A percentile compares a stretch with the other conserved stretches of the same genome.
phyloP scores from a whole-genome alignment of 2,329 filamentous ascomycete species.

The Verticillium longisporum region DNA sequence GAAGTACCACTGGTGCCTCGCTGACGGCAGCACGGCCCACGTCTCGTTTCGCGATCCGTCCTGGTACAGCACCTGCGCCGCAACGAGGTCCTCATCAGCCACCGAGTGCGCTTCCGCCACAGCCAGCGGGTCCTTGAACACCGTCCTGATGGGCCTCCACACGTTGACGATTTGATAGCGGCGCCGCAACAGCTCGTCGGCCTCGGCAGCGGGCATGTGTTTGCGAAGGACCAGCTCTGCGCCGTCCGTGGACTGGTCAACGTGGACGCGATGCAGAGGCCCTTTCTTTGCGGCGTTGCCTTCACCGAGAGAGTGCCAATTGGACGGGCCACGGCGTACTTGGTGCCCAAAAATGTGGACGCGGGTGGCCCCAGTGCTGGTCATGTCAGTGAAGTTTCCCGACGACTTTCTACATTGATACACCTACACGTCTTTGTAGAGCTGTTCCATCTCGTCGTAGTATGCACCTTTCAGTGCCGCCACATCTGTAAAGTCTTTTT shows the following conservation, averaged over 20 bases:
- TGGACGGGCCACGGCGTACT: slow-evolving; percentile 19
- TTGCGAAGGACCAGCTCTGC: slow-evolving; percentile 15
- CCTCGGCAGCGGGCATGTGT: not conserved
- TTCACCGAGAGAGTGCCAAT: slow-evolving; percentile 59
- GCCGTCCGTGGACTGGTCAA: slow-evolving; percentile 48
- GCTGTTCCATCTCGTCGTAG: slow-evolving; percentile 11
- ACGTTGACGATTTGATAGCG: slow-evolving; percentile 19
- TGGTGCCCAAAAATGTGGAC: slow-evolving; percentile 22
- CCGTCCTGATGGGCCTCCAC: slow-evolving; percentile 41
- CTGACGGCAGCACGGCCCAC: slow-evolving; percentile 26
- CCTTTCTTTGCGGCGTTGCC: slow-evolving; percentile 50
- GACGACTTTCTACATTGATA: not conserved
- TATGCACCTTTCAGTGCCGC: slow-evolving; percentile 40
- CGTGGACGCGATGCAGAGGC: slow-evolving; percentile 32
- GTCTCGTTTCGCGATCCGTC: slow-evolving; percentile 24
- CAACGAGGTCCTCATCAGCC: slow-evolving; percentile 29
- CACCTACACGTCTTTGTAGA: slow-evolving; percentile 10
- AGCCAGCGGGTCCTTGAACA: slow-evolving; percentile 33
- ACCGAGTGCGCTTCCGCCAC: slow-evolving; percentile 30
- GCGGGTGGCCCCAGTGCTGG: slow-evolving; percentile 19
- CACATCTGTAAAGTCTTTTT: slow-evolving; percentile 48
- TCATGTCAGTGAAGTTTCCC: not conserved
- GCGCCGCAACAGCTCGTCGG: not conserved
- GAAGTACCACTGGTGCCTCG: slow-evolving; percentile 44
- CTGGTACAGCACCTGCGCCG: slow-evolving; percentile 27